Percentiles rank a stretch among this genome's conserved stretches.
Conservation (phyloP, 495 filamentous ascomycete species). For the Niebla homalea region DNA sequence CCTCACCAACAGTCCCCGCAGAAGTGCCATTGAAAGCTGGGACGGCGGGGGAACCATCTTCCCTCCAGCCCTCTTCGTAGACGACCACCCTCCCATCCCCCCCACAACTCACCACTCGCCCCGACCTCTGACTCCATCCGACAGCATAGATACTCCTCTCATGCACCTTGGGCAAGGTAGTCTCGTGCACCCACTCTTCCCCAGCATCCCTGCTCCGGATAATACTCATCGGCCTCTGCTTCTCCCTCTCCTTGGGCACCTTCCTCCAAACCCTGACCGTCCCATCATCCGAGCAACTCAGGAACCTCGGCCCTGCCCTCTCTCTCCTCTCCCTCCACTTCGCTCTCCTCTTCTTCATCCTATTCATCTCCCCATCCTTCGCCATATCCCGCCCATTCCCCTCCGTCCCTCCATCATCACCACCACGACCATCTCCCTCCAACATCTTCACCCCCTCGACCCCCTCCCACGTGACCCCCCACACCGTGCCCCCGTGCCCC, state of each 20-base stretch:
- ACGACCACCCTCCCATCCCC: constrained; percentile 76
- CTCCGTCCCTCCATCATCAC: no score
- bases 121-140: constrained; percentile 62
- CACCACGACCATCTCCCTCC: no score
- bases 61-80: constrained; percentile 48
- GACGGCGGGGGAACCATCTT: background rate
- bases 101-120: constrained; percentile 67
- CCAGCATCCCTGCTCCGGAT: constrained; percentile 55
- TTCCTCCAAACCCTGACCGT: constrained; percentile 68
- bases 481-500: constrained; percentile 71
- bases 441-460: background rate
- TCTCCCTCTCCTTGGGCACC: constrained; percentile 38
- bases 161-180: constrained; percentile 57
- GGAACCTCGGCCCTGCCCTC: constrained; percentile 48
- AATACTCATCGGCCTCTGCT: constrained; percentile 57
- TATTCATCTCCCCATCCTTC: constrained; percentile 16
- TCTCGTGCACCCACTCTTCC: constrained; percentile 71
- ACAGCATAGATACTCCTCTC: constrained; percentile 69
- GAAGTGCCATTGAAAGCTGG: background rate
- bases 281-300: constrained; percentile 67
- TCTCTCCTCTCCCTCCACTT: constrained; percentile 30
- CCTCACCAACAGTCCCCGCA: background rate
- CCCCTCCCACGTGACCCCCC: constrained; percentile 73
- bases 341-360: constrained; percentile 28
- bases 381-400: background rate